Base-by-base conservation (phyloP, 73 alveolate species). In the Vitrella brassicaformis region DNA sequence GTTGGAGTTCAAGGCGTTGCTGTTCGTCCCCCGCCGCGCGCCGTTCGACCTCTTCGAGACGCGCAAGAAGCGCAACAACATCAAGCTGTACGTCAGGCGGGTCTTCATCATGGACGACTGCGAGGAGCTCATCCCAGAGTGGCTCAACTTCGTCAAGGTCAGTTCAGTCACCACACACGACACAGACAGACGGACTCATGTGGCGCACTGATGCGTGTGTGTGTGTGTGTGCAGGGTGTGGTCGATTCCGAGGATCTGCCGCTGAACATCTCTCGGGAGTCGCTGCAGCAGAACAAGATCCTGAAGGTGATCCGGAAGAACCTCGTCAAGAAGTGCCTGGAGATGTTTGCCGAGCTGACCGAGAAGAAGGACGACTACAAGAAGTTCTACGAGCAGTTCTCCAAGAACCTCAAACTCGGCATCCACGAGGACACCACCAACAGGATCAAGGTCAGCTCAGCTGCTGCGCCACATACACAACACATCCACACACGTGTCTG, bases 101-200 rank as follows among this genome's bases (percentile, higher is more conserved):
- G 99, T 96, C 69, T 96, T 96, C 96, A 96, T 96, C 89, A 96
- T 95, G 99, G 98, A 96, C 88, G 98, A 96, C 89, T 96, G 99
- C 81, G 99, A 96, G 70, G 99, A 96, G 81, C 88, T 96, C 79
- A 94, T 96, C 93, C 99, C 99, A 19, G 99, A 96, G 87, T 96
- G 94, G 95, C 92, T 96, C 73, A 90, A 95, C 85, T 94, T 96
- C 92, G 89, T 94, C 84, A 96, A 91, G n/a, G n/a, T n/a, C n/a
- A n/a, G n/a, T n/a, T n/a, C n/a, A n/a, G n/a, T n/a, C n/a, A n/a
- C n/a, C n/a, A n/a, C n/a, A n/a, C n/a, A n/a, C n/a, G n/a, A n/a
- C n/a, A n/a, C n/a, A n/a, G n/a, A n/a, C n/a, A n/a, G n/a, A n/a
- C n/a, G n/a, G n/a, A n/a, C n/a, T n/a, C n/a, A n/a, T n/a, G n/a